A percentile compares a stretch with the other conserved stretches of the same genome.
These are phyloP conservation scores for Suillus alpinus DNA, from an alignment of 768 basidiomycete genomes.

Conservation along the genomic window DNA sequence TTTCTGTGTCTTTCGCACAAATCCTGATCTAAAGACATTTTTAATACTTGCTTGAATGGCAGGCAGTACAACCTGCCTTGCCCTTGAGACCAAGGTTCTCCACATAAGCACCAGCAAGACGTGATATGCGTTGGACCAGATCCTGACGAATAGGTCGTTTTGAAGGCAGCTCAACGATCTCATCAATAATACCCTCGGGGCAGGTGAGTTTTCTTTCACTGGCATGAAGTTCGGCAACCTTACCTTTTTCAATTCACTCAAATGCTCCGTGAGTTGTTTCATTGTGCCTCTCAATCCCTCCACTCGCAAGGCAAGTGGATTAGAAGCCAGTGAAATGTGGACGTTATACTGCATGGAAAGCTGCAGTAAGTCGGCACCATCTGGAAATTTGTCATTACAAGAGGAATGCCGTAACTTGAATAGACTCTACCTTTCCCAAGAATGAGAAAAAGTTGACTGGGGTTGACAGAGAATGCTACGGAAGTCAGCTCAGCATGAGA, in stretches of 20 bases:
- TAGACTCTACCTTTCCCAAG: conserved; percentile 60
- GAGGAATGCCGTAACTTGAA: conserved; percentile 1
- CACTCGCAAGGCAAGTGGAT: conserved; percentile 57
- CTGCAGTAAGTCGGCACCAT: conserved; percentile 60
- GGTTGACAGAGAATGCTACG: conserved; percentile 54
- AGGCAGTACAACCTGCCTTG: conserved; percentile 35
- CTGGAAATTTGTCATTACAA: conserved; percentile 31
- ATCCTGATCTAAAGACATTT: conserved; percentile 47
- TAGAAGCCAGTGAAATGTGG: conserved; percentile 53
- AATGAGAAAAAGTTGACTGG: conserved; percentile 63
- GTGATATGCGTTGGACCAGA: conserved; percentile 64
- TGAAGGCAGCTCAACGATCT: conserved; percentile 43
- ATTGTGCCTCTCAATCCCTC: conserved; percentile 57
- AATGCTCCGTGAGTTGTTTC: conserved; percentile 43
- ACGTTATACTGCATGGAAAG: conserved; percentile 60
- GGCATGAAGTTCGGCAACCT: conserved; percentile 9
- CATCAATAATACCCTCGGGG: conserved; percentile 27
- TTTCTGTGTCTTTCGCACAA: conserved; percentile 42
- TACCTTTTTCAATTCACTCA: conserved; percentile 52
- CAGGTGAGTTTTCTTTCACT: neutral
- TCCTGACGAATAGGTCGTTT: conserved; percentile 40
- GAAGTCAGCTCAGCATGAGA: conserved; percentile 2
- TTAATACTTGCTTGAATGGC: neutral
- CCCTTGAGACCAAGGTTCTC: conserved; percentile 48
- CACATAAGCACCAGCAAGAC: conserved; percentile 59